A percentile compares a stretch with the other conserved stretches of the same genome.
Evolutionary conservation across 192 early-diverging fungal genomes (phyloP).

Genomic region (Rhizophagus sp.): DNA sequence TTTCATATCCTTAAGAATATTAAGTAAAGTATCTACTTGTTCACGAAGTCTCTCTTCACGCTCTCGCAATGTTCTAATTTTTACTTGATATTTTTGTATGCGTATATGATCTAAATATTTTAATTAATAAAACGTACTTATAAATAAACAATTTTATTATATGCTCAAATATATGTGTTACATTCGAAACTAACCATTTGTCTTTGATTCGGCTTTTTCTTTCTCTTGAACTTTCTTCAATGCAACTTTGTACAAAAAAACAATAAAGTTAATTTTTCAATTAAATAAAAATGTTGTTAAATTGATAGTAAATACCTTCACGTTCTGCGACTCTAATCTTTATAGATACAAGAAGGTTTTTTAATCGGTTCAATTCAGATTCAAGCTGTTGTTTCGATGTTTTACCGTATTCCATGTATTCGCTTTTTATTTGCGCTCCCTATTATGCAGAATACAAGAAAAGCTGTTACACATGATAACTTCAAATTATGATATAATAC

Average conservation of each 20-base stretch:
- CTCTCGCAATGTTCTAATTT: conserved; percentile 1
- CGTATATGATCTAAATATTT: neutral
- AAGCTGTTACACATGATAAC: neutral
- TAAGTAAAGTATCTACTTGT: conserved; percentile 37
- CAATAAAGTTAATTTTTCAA: neutral
- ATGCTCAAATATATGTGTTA: neutral
- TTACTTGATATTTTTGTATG: neutral
- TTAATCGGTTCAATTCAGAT: conserved; percentile 26
- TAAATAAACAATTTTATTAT: neutral
- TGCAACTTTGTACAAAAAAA: neutral
- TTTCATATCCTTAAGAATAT: conserved; percentile 52
- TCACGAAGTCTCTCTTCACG: conserved; percentile 36
- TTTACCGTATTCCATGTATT: conserved; percentile 38
- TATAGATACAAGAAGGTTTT: neutral
- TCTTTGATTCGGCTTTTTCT: neutral
- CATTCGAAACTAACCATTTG: neutral
- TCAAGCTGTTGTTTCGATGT: conserved; percentile 22
- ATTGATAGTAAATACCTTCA: conserved; percentile 32
- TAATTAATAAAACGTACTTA: neutral
- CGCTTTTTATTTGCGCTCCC: conserved; percentile 26
- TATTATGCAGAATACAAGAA: neutral
- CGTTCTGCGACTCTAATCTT: conserved; percentile 27
- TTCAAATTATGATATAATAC: neutral
- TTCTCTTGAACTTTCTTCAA: conserved; percentile 15
- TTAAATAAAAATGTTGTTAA: neutral